A percentile compares a stretch with the other conserved stretches of the same genome.
phyloP scores from a whole-genome alignment of 306 rosid species.

The Medicago lupulina region DNA sequence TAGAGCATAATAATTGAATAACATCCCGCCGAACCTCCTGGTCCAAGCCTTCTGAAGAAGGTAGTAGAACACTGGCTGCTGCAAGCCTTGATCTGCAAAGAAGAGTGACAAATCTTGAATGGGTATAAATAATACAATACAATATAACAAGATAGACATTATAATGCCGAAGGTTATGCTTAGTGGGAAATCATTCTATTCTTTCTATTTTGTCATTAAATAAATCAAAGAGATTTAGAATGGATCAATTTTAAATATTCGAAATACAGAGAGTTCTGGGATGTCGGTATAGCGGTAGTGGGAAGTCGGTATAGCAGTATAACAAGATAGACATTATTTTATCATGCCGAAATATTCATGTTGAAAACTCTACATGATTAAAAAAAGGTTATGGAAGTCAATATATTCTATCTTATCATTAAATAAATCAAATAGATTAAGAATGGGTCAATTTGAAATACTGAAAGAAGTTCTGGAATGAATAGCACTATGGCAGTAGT shows the following conservation, averaged over 20 bases:
- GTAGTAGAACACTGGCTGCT: constrained; percentile 51
- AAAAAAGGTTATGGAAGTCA: constrained; percentile 9
- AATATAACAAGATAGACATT: neutral
- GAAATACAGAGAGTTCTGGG: neutral
- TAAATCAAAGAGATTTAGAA: neutral
- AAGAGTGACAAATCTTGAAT: constrained; percentile 24
- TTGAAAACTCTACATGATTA: neutral
- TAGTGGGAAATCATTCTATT: constrained; percentile 7
- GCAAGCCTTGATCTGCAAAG: constrained; percentile 58
- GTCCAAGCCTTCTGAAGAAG: constrained; percentile 54
- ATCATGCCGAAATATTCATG: constrained; percentile 5
- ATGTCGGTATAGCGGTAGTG: neutral
- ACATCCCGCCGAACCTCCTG: constrained; percentile 60
- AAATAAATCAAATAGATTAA: constrained; percentile 11
- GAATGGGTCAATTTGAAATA: neutral
- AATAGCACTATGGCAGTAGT: neutral
- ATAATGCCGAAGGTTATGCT: neutral
- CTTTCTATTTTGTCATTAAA: constrained; percentile 7
- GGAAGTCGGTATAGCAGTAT: too few species aligned
- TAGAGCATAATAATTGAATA: constrained; percentile 73
- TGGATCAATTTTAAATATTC: constrained; percentile 7
- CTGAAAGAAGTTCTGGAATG: neutral
- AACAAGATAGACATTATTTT: neutral
- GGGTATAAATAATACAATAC: neutral
- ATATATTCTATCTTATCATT: constrained; percentile 2